Conservation (phyloP, 1,284 basidiomycete species). For the Lentinus polychrous region DNA sequence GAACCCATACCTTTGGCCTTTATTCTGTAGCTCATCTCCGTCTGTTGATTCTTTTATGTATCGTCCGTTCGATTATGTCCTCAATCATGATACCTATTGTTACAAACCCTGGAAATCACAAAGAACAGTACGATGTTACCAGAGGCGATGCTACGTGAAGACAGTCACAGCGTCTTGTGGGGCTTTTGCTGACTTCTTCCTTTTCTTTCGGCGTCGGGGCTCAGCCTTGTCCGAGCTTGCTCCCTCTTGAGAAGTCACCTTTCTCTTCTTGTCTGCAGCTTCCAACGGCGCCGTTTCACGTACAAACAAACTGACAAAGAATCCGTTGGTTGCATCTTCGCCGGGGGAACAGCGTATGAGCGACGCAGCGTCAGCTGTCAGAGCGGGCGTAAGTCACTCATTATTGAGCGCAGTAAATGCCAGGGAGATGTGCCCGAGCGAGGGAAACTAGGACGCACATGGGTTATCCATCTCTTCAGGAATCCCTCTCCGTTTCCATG, state of each 20-base stretch:
- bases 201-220: constrained; percentile 11
- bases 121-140: too few species aligned
- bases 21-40: too few species aligned
- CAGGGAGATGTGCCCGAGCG: neutral
- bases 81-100: too few species aligned
- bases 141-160: neutral
- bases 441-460: constrained; percentile 27
- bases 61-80: too few species aligned
- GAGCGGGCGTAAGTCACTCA: neutral
- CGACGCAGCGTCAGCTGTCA: constrained; percentile 52
- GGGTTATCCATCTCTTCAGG: constrained; percentile 48
- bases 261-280: constrained; percentile 6
- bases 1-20: constrained; percentile 5
- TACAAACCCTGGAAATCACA: too few species aligned
- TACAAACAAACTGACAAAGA: constrained; percentile 88
- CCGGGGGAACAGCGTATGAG: constrained; percentile 81
- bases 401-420: constrained; percentile 2
- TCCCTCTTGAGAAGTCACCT: constrained; percentile 3
- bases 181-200: constrained; percentile 10
- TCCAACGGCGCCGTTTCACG: constrained; percentile 6
- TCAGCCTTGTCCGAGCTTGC: neutral
- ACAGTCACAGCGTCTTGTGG: neutral
- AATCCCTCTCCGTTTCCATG: constrained; percentile 76
- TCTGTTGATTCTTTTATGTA: too few species aligned
- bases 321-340: constrained; percentile 88